phyloP scores from a whole-genome alignment of 2,329 filamentous ascomycete species.

The Ascochyta viciae-villosae region DNA sequence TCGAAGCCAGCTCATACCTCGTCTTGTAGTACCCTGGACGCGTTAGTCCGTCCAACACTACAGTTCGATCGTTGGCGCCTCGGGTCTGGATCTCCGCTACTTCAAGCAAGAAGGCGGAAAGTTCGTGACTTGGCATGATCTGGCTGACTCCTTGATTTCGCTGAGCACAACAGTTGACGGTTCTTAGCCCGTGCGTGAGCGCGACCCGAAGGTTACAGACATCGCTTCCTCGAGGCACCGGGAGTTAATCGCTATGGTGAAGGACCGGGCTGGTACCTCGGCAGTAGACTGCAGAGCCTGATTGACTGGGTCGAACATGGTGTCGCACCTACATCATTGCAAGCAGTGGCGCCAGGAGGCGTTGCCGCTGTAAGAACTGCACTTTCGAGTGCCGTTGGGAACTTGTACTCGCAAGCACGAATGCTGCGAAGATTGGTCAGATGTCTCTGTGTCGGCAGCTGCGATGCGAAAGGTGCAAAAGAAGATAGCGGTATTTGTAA shows the following conservation, averaged over 20 bases:
- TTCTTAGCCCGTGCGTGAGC: too few relatives aligned
- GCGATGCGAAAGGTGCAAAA: background rate
- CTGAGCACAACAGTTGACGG: too few relatives aligned
- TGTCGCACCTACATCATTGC: background rate
- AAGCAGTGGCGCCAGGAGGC: background rate
- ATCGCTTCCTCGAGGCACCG: background rate
- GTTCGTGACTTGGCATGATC: too few relatives aligned
- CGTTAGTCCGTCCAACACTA: too few relatives aligned
- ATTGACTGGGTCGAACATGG: background rate
- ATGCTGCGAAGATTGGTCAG: background rate
- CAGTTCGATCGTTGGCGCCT: too few relatives aligned
- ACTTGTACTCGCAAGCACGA: background rate
- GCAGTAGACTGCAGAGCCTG: background rate
- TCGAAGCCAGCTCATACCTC: too few relatives aligned
- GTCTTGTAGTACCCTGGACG: too few relatives aligned
- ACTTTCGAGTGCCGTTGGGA: background rate
- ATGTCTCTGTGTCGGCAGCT: background rate
- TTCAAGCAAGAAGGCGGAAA: too few relatives aligned
- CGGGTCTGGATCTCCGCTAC: too few relatives aligned
- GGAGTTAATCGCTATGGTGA: background rate
- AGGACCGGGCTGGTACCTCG: background rate
- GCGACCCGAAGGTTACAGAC: background rate
- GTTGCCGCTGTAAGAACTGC: background rate
- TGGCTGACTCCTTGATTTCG: too few relatives aligned
- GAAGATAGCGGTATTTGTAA: background rate